Percentiles rank a stretch among this genome's conserved stretches.
phyloP scores from a whole-genome alignment of 179 eudicot genomes.

The Beta lomatogona region DNA sequence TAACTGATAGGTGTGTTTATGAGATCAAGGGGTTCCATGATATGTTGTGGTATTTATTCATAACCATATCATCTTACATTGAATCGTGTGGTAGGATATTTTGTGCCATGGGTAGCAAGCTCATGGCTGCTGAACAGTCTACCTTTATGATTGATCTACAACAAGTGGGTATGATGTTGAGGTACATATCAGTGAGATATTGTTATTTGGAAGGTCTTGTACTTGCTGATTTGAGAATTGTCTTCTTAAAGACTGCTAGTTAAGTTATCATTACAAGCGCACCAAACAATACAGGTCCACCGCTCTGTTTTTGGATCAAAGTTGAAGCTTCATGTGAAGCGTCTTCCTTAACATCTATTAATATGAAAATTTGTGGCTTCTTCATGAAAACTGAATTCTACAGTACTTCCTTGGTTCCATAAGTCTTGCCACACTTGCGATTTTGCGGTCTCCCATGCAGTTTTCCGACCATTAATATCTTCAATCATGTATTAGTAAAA shows the following conservation, averaged over 20 bases:
- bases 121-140: constrained; percentile 91
- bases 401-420: no score
- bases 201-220: neutral
- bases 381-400: neutral
- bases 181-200: constrained; percentile 43
- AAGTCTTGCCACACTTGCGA: no score
- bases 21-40: constrained; percentile 7
- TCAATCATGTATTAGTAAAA: no score
- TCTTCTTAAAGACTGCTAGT: neutral
- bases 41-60: constrained; percentile 7
- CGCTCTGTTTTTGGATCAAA: neutral
- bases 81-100: constrained; percentile 61
- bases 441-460: no score
- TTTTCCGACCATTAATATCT: no score
- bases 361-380: neutral
- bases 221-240: constrained; percentile 7
- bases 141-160: constrained; percentile 98
- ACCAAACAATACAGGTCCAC: neutral
- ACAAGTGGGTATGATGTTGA: constrained; percentile 97
- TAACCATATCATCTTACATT: neutral
- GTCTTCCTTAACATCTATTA: neutral
- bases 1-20: constrained; percentile 77
- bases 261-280: neutral
- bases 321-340: constrained; percentile 14
- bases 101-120: constrained; percentile 94